Percentiles rank a stretch among this genome's conserved stretches.
phyloP scores from a whole-genome alignment of 208 protist genomes.

The Trypanosoma grayi region DNA sequence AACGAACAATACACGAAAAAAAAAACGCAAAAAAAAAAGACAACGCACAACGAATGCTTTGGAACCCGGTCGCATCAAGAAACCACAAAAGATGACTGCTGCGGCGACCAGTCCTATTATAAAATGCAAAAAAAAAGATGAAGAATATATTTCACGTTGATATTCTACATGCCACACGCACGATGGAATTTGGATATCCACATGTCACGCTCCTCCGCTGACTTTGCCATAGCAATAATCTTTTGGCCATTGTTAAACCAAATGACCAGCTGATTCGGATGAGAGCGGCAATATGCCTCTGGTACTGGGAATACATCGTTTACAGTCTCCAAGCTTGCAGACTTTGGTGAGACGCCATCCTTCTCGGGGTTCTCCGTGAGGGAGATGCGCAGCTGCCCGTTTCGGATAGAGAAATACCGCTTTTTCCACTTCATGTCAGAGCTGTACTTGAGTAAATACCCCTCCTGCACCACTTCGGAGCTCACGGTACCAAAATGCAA shows the following conservation, averaged over 20 bases:
- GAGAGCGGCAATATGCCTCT: slow-evolving; percentile 79
- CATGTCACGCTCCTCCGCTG: slow-evolving; percentile 72
- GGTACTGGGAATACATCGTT: slow-evolving; percentile 83
- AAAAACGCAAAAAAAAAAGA: background rate
- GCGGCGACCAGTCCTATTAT: background rate
- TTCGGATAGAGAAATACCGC: slow-evolving; percentile 74
- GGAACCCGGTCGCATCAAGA: background rate
- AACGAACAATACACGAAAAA: too few species aligned
- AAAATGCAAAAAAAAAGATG: slow-evolving; percentile 17
- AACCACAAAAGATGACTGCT: background rate
- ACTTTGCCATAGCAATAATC: slow-evolving; percentile 76
- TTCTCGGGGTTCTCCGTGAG: slow-evolving; percentile 72
- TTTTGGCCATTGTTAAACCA: slow-evolving; percentile 91
- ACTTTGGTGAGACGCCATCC: slow-evolving; percentile 70
- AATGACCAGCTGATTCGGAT: slow-evolving; percentile 84
- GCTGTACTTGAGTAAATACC: slow-evolving; percentile 83
- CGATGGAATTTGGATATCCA: slow-evolving; percentile 84
- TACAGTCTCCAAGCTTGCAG: slow-evolving; percentile 67
- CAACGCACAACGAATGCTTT: slow-evolving; percentile 17
- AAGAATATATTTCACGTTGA: background rate
- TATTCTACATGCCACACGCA: slow-evolving; percentile 83
- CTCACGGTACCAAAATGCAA: slow-evolving; percentile 53
- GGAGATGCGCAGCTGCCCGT: slow-evolving; percentile 75
- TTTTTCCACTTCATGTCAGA: slow-evolving; percentile 87
- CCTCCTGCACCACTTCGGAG: slow-evolving; percentile 60